A percentile compares a stretch with the other conserved stretches of the same genome.
These are phyloP conservation scores for Aspergillus bombycis DNA, from an alignment of 2,329 filamentous ascomycete species.

Conservation along the genomic window DNA sequence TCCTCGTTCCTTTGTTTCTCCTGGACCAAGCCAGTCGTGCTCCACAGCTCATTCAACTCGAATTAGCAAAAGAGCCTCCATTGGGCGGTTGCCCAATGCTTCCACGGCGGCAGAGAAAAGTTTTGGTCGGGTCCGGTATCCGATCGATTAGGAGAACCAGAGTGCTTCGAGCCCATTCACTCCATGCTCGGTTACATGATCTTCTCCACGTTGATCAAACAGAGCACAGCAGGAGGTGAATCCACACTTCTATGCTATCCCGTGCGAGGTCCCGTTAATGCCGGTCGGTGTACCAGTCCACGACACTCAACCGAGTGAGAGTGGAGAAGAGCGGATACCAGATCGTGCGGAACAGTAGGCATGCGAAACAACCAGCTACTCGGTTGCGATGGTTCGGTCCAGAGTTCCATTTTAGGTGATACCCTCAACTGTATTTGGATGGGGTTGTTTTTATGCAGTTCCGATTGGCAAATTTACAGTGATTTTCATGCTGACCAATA, in stretches of 20 bases:
- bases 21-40: background rate
- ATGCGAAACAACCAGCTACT: background rate
- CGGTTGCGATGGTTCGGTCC: background rate
- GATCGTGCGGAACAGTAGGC: background rate
- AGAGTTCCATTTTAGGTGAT: background rate
- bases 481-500: background rate
- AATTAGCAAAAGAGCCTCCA: background rate
- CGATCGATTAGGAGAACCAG: background rate
- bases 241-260: background rate
- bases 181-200: background rate
- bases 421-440: background rate
- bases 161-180: background rate
- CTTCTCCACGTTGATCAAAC: conserved; percentile 3
- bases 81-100: background rate
- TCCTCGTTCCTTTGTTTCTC: background rate
- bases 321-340: conserved; percentile 5
- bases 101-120: background rate
- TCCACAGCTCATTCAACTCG: background rate
- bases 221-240: background rate
- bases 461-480: background rate
- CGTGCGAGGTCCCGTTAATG: background rate
- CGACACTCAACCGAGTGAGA: background rate
- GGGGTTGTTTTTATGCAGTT: background rate
- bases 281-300: background rate
- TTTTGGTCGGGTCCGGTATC: background rate